A percentile compares a stretch with the other conserved stretches of the same genome.
Evolutionary conservation across 129 eudicot species (phyloP).

Genomic region (Calendula officinalis): DNA sequence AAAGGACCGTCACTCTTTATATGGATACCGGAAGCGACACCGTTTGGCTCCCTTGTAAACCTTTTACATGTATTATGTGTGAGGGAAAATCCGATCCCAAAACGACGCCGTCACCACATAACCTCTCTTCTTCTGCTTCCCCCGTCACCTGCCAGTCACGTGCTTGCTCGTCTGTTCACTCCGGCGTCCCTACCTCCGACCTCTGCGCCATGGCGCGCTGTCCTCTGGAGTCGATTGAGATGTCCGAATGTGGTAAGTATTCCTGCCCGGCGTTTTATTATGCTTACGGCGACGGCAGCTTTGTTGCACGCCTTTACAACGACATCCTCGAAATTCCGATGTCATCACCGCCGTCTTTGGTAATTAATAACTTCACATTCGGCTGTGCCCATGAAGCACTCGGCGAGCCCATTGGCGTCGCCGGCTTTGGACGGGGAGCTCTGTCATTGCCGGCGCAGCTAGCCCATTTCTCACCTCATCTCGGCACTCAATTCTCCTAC

Average conservation of each 20-base stretch:
- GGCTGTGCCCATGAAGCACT: conserved; percentile 82
- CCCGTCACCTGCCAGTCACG: conserved; percentile 68
- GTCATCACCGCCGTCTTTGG: conserved; percentile 44
- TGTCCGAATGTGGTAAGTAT: conserved; percentile 46
- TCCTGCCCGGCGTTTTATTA: conserved; percentile 73
- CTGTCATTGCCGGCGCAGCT: conserved; percentile 88
- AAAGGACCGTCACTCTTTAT: conserved; percentile 52
- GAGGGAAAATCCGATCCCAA: conserved; percentile 59
- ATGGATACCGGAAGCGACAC: conserved; percentile 94
- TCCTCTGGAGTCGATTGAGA: conserved; percentile 72
- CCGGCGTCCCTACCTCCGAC: conserved; percentile 56
- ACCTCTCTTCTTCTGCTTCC: conserved; percentile 46
- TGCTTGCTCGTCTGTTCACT: conserved; percentile 74
- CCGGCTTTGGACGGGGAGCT: conserved; percentile 86
- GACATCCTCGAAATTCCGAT: conserved; percentile 46
- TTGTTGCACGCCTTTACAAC: conserved; percentile 50
- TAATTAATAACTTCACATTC: conserved; percentile 57
- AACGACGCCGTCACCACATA: conserved; percentile 42
- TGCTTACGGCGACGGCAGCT: conserved; percentile 96
- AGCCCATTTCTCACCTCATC: conserved; percentile 48
- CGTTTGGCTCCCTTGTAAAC: conserved; percentile 89
- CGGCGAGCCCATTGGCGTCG: conserved; percentile 92
- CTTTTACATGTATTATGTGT: conserved; percentile 75
- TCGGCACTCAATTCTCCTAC: conserved; percentile 81
- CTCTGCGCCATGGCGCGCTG: conserved; percentile 82